Evolutionary conservation across 768 basidiomycete genomes (phyloP).

Genomic region (Boletus coccyginus): DNA sequence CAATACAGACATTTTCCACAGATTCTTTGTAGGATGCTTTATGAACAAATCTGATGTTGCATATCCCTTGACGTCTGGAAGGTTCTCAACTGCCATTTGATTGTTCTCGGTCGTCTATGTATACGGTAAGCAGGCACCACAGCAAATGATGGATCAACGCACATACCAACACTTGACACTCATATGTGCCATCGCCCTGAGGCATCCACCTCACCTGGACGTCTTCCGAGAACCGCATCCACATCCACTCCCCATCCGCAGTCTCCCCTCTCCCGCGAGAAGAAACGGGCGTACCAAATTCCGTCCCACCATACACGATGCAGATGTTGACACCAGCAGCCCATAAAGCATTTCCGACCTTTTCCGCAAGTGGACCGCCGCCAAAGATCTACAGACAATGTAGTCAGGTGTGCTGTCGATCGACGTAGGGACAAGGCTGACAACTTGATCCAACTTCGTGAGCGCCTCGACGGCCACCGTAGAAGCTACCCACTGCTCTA

Average conservation of each 20-base stretch:
- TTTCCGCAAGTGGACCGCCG: not conserved
- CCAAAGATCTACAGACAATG: not conserved
- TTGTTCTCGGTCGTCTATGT: not conserved
- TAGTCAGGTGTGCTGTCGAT: not conserved
- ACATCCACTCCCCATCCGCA: not conserved
- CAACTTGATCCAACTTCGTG: not conserved
- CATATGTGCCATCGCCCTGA: not conserved
- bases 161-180: not conserved
- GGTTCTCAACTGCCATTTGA: constrained; percentile 30
- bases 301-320: not conserved
- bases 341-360: not conserved
- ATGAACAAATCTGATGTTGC: constrained; percentile 43
- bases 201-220: not conserved
- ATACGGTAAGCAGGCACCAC: not conserved
- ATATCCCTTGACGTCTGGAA: constrained; percentile 39
- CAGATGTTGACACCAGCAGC: not conserved
- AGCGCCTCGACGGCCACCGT: not conserved
- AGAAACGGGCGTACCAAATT: not conserved
- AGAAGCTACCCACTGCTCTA: not conserved
- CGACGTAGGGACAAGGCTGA: not conserved
- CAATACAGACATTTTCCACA: constrained; percentile 35
- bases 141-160: not conserved
- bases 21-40: constrained; percentile 42
- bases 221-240: not conserved
- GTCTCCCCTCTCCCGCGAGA: not conserved